Evolutionary conservation across 345 rosid genomes (phyloP), one percentile per base, ranked within the genome.

Genomic region (Abelmoschus esculentus): DNA sequence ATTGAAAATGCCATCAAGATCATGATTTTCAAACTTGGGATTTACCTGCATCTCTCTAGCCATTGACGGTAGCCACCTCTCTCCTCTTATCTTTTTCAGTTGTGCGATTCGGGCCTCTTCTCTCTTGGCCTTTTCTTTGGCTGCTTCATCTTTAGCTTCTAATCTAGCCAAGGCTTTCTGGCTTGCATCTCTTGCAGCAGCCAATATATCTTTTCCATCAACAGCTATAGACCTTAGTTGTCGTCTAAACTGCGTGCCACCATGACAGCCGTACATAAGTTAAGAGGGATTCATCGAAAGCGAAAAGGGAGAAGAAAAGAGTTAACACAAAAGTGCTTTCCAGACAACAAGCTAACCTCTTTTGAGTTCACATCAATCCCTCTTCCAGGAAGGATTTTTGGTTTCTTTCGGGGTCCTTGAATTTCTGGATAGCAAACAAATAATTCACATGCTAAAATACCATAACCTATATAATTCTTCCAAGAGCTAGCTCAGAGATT

Each of bases 41-140:
- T 52, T 32, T 54, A 83, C 83, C 83, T 77, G 80, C 89, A 85
- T 79, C 40, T 78, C 79, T 69, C 67, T 71, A 46, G 87, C 88
- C 71, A 91, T 79, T n/a, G 93, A 83, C 74, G 91, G 96, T 19
- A 91, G 84, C 97, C 99, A 95, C 76, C 83, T 84, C 76, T 90
- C 92, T 40, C 97, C 96, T 73, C 97, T 80, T n/a, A 80, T 55
- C 71, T 70, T 83, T 80, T 86, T 91, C 76, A 90, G 73, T 66
- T 86, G 89, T 1, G 89, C 85, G 52, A 91, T 81, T 79, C 96
- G 80, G 70, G 90, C 89, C 79, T 89, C 96, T 72, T 89, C 96
- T 73, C 72, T 78, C 74, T 89, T 90, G n/a, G 81, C 93, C 67
- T 87, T 89, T 74, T 76, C 96, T 86, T 87, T 89, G 28, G 84